Evolutionary conservation across 1,284 basidiomycete species (phyloP).

Genomic region (Irpex sp.): DNA sequence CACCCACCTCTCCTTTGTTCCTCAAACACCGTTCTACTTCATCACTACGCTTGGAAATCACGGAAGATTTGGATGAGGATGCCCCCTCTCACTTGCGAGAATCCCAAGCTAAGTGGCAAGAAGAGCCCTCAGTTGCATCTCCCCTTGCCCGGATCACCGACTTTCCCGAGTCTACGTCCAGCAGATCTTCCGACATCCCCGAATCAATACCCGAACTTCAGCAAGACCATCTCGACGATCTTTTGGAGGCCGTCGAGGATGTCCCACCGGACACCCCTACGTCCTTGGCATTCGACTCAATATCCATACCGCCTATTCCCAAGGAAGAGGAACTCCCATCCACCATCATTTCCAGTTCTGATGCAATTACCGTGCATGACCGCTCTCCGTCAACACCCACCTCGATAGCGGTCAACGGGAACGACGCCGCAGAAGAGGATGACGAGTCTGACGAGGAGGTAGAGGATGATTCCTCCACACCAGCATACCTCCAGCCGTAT

Average conservation of each 20-base stretch:
- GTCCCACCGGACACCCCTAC: background rate
- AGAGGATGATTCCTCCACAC: slow-evolving; percentile 36
- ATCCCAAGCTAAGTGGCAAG: background rate
- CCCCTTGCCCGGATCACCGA: background rate
- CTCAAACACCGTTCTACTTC: background rate
- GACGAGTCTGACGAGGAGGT: slow-evolving; percentile 24
- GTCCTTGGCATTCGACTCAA: background rate
- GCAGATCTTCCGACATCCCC: background rate
- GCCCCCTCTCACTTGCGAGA: background rate
- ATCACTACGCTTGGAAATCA: background rate
- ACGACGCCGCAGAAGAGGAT: slow-evolving; percentile 18
- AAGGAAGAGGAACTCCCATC: background rate
- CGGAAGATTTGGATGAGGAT: background rate
- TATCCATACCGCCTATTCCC: background rate
- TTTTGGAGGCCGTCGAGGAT: background rate
- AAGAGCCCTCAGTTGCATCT: background rate
- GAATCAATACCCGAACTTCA: background rate
- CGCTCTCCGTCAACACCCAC: background rate
- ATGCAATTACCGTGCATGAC: slow-evolving; percentile 12
- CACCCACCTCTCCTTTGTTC: background rate
- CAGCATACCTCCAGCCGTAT: slow-evolving; percentile 60
- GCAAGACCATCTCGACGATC: background rate
- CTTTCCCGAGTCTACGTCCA: background rate
- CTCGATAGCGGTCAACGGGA: slow-evolving; percentile 3
- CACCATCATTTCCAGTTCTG: background rate